A percentile compares a stretch with the other conserved stretches of the same genome.
Evolutionary conservation across 1,139 yeast species (phyloP).

Genomic region (Meyerozyma carpophila): DNA sequence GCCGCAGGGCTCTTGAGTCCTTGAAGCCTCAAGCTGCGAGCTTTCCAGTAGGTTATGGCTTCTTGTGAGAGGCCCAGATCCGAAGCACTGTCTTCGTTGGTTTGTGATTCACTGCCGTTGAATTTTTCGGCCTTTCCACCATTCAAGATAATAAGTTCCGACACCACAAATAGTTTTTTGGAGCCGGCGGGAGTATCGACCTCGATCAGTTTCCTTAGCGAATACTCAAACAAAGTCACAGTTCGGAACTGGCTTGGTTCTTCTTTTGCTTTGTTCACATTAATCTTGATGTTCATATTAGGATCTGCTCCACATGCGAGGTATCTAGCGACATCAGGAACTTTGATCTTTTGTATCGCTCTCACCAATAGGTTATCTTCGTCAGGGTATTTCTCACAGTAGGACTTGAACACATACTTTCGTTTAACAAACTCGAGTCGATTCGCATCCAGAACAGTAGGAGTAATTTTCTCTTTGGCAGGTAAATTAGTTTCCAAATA

Average conservation of each 20-base stretch:
- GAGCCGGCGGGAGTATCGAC: constrained; percentile 10
- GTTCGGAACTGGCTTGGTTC: constrained; percentile 14
- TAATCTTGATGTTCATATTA: constrained; percentile 29
- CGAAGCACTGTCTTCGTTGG: constrained; percentile 12
- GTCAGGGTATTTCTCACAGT: constrained; percentile 19
- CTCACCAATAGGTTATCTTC: constrained; percentile 27
- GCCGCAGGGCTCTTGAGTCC: constrained; percentile 6
- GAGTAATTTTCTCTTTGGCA: constrained; percentile 26
- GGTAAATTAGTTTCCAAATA: constrained; percentile 31
- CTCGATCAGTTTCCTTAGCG: constrained; percentile 46
- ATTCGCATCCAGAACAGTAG: constrained; percentile 20
- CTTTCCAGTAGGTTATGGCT: constrained; percentile 52
- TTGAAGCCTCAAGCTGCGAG: constrained; percentile 28
- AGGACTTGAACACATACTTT: constrained; percentile 46
- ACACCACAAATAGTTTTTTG: constrained; percentile 50
- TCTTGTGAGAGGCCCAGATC: constrained; percentile 32
- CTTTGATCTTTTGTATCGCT: constrained; percentile 48
- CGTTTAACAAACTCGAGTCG: constrained; percentile 40
- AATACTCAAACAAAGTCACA: constrained; percentile 53
- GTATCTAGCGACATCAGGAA: constrained; percentile 39
- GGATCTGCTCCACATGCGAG: constrained; percentile 49
- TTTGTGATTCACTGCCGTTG: constrained; percentile 15
- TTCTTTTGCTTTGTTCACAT: constrained; percentile 16
- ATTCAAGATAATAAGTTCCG: constrained; percentile 68
- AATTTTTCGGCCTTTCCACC: constrained; percentile 31